Evolutionary conservation across 2,329 filamentous ascomycete genomes (phyloP), one percentile per base, ranked within the genome.

Genomic region (Exophiala xenobiotica): DNA sequence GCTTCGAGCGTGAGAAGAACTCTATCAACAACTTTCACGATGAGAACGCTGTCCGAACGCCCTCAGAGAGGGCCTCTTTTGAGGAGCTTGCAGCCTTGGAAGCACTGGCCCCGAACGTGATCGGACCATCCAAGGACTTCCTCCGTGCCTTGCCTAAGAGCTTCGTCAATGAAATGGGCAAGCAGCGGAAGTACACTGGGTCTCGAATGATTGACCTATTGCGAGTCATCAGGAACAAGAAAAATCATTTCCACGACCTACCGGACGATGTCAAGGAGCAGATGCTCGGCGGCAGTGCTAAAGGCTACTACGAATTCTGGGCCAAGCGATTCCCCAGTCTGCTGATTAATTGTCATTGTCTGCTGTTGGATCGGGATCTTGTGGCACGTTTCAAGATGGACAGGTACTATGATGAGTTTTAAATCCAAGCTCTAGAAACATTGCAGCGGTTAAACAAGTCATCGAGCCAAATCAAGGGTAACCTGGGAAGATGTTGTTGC

Each of bases 191-290:
- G 70, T 99, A 99, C 70, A 93, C 87, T 0, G 91, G 91, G 0
- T 80, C 82, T 1, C 81, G 83, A 40, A 80, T 99, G 66, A 73
- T 99, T 48, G 93, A 99, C 70, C 77, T 99, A 18, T 74, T 99
- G 16, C 81, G 93, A 1, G 93, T 92, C 1, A 74, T 99, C 49
- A 79, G 93, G 19, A 99, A 99, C 72, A 99, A 99, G 80, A 88
- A 88, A 63, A 96, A 97, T 59, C 93, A 99, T 67, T 99, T 96
- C 67, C 91, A 96, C 65, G 93, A 99, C 68, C 92, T 99, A 88
- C 80, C 88, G 5, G 87, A 91, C 11, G 74, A 82, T 42, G 79
- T 96, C 57, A 92, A 86, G 70, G 75, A 76, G 43, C 77, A 79
- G 61, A 88, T 96, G 60, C 37, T 58, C n/a, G 57, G 57, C 9